These are phyloP conservation scores for Hypoxylon sp. DNA, from an alignment of 2,329 filamentous ascomycete genomes.

Conservation along the genomic window DNA sequence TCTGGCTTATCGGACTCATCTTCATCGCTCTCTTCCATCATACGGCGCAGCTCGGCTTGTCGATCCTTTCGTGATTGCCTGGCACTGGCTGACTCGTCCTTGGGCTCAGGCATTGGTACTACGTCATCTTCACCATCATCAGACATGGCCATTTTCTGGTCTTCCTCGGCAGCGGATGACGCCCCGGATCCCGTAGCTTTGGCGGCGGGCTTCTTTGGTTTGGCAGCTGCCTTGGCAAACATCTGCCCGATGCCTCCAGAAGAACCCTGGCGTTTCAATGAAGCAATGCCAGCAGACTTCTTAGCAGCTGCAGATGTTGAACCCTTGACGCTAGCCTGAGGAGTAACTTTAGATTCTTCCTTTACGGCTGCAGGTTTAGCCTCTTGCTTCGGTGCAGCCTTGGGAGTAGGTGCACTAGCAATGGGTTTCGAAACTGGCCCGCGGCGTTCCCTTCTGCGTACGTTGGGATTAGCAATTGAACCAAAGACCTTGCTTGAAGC, in stretches of 20 bases:
- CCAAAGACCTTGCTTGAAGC: constrained; percentile 75
- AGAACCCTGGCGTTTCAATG: constrained; percentile 66
- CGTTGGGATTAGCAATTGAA: constrained; percentile 79
- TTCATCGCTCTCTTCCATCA: constrained; percentile 57
- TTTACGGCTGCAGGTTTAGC: constrained; percentile 57
- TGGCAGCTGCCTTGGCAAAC: constrained; percentile 54
- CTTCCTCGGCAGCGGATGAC: constrained; percentile 43
- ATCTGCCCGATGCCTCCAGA: constrained; percentile 55
- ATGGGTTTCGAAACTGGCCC: constrained; percentile 50
- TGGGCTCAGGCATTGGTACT: constrained; percentile 46
- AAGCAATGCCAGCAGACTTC: constrained; percentile 54
- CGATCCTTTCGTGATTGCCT: constrained; percentile 50
- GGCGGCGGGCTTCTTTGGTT: constrained; percentile 51
- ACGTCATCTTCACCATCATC: constrained; percentile 55
- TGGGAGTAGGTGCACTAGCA: constrained; percentile 50
- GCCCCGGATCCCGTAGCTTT: constrained; percentile 35
- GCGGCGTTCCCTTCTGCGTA: constrained; percentile 66
- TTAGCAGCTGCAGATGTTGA: constrained; percentile 57
- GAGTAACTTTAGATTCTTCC: constrained; percentile 54
- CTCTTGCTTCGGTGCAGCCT: constrained; percentile 55
- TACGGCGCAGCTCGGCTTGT: constrained; percentile 52
- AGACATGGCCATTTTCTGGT: constrained; percentile 49
- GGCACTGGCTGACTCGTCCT: constrained; percentile 44
- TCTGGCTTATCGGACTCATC: constrained; percentile 48
- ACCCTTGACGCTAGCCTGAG: constrained; percentile 47